Conservation (phyloP, 2,329 filamentous ascomycete genomes). For the Colletotrichum paranaense region DNA sequence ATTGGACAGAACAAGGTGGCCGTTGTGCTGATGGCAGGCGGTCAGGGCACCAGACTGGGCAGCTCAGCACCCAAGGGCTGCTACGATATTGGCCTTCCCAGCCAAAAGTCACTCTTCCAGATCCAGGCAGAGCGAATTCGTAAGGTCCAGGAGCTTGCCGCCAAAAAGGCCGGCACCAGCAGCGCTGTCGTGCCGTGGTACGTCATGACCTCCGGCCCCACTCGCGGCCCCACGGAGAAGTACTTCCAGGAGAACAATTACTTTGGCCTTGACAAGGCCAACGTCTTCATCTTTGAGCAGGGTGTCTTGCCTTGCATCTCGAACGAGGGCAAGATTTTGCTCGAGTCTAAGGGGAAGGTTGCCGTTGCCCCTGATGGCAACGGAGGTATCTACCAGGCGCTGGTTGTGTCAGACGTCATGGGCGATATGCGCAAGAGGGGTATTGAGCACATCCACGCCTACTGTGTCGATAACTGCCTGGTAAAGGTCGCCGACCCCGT, state of each 20-base stretch:
- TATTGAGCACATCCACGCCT: constrained; percentile 94
- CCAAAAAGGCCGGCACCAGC: constrained; percentile 67
- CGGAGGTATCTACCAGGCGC: constrained; percentile 93
- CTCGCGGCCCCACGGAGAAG: constrained; percentile 87
- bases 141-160: constrained; percentile 85
- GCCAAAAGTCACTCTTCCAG: constrained; percentile 95
- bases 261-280: constrained; percentile 88
- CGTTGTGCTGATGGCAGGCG: constrained; percentile 96
- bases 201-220: constrained; percentile 98
- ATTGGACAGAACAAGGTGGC: constrained; percentile 80
- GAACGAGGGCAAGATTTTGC: constrained; percentile 95
- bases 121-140: constrained; percentile 95
- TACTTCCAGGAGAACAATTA: constrained; percentile 92
- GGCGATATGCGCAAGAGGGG: constrained; percentile 90
- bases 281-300: constrained; percentile 95
- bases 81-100: constrained; percentile 95
- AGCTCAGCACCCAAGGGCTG: constrained; percentile 97
- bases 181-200: constrained; percentile 90
- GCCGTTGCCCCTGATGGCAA: constrained; percentile 98
- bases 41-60: constrained; percentile 93
- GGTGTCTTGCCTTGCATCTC: constrained; percentile 96
- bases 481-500: constrained; percentile 97
- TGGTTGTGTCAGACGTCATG: constrained; percentile 83
- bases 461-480: constrained; percentile 99
- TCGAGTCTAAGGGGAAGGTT: constrained; percentile 90